phyloP scores from a whole-genome alignment of 306 rosid genomes.

The Cucurbita pepo region DNA sequence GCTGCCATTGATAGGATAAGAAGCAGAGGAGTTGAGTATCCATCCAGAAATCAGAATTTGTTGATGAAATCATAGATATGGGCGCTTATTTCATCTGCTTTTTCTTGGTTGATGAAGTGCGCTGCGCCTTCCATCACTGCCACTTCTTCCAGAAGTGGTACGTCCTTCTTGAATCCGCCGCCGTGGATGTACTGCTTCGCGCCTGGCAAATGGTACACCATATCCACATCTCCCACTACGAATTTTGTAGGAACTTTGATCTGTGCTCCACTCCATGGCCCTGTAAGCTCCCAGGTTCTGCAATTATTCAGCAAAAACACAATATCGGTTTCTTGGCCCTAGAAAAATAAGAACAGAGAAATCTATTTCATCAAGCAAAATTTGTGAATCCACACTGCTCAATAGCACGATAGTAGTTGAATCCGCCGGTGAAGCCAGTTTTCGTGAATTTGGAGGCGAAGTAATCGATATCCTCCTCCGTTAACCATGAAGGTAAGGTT shows the following conservation, averaged over 20 bases:
- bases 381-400: conserved; percentile 24
- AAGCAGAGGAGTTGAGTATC: not conserved
- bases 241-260: not conserved
- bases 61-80: not conserved
- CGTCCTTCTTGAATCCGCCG: not conserved
- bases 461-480: conserved; percentile 51
- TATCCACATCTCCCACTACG: not conserved
- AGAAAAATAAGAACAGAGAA: not conserved
- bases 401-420: conserved; percentile 62
- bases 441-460: conserved; percentile 41
- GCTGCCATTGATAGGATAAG: not conserved
- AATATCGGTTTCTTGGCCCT: not conserved
- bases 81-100: not conserved
- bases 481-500: conserved; percentile 59
- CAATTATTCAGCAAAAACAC: not conserved
- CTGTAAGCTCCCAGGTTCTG: not conserved
- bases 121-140: not conserved
- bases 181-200: not conserved
- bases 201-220: not conserved
- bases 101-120: conserved; percentile 2
- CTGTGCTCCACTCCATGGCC: not conserved
- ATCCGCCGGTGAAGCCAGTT: conserved; percentile 63
- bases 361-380: not conserved
- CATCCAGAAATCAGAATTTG: not conserved
- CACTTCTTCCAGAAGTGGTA: not conserved